phyloP scores from a whole-genome alignment of 768 basidiomycete species.

The Amanita rubescens region DNA sequence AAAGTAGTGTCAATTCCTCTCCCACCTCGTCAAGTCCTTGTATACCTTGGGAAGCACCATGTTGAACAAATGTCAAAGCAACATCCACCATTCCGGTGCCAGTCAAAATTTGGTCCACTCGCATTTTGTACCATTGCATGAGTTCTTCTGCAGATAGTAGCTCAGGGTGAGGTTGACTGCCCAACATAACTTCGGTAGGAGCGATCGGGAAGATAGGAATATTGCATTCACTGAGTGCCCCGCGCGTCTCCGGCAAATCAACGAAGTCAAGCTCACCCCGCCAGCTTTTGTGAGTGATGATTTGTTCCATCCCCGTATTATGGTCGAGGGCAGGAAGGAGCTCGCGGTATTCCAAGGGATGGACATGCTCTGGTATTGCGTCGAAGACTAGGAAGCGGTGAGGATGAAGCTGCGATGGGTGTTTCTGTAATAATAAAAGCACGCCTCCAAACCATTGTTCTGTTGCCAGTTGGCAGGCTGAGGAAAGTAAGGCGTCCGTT shows the following conservation, averaged over 20 bases:
- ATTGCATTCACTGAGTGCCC: conserved; percentile 28
- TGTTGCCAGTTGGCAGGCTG: conserved; percentile 63
- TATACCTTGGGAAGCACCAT: conserved; percentile 77
- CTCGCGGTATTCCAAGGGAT: conserved; percentile 52
- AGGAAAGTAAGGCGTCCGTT: conserved; percentile 42
- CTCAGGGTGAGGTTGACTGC: conserved; percentile 13
- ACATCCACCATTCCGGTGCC: conserved; percentile 71
- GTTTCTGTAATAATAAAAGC: conserved; percentile 47
- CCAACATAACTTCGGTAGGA: background rate
- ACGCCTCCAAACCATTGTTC: conserved; percentile 52
- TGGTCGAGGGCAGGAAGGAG: conserved; percentile 59
- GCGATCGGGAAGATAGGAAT: background rate
- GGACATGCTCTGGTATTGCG: conserved; percentile 64
- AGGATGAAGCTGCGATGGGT: conserved; percentile 55
- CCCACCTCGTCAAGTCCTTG: conserved; percentile 77
- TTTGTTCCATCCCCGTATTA: conserved; percentile 36
- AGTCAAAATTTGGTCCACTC: conserved; percentile 54
- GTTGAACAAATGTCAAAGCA: conserved; percentile 75
- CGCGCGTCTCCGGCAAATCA: conserved; percentile 38
- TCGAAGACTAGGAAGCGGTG: conserved; percentile 65
- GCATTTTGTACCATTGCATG: conserved; percentile 65
- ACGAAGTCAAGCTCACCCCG: conserved; percentile 51
- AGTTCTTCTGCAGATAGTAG: conserved; percentile 46
- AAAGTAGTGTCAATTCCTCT: conserved; percentile 86
- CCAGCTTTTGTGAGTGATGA: conserved; percentile 31